Conservation (phyloP, 2,329 filamentous ascomycete species). For the Talaromyces rugulosus region DNA sequence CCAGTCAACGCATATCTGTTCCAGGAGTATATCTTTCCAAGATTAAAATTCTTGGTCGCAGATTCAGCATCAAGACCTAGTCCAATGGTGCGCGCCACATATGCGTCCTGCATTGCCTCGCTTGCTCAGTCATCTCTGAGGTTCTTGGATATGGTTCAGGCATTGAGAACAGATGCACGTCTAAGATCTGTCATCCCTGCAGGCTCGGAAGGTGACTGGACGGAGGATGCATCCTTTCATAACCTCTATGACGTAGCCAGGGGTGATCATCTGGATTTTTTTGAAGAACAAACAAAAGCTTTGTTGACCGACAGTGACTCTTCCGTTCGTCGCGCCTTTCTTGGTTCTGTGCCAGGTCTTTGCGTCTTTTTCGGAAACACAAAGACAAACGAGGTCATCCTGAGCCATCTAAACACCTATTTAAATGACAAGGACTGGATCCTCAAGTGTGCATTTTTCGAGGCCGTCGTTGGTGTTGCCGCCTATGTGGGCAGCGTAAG, state of each 20-base stretch:
- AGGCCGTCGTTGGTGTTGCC: conserved; percentile 88
- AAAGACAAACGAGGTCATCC: conserved; percentile 91
- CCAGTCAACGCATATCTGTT: conserved; percentile 66
- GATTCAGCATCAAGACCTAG: conserved; percentile 54
- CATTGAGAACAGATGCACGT: conserved; percentile 76
- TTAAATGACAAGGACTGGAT: conserved; percentile 96
- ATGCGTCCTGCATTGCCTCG: conserved; percentile 86
- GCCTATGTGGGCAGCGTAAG: conserved; percentile 84
- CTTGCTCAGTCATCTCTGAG: conserved; percentile 78
- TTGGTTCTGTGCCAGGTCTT: conserved; percentile 84
- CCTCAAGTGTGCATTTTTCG: conserved; percentile 93
- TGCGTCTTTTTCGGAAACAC: conserved; percentile 92
- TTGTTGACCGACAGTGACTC: conserved; percentile 83
- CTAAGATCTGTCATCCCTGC: conserved; percentile 74
- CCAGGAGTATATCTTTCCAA: conserved; percentile 61
- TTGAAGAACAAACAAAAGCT: conserved; percentile 84
- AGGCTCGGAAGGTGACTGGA: conserved; percentile 64
- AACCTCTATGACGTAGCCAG: conserved; percentile 85
- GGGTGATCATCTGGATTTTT: conserved; percentile 72
- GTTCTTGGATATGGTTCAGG: conserved; percentile 88
- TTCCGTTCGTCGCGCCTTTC: conserved; percentile 82
- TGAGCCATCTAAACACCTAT: conserved; percentile 95
- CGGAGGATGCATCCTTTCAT: conserved; percentile 67
- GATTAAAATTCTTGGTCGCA: conserved; percentile 55
- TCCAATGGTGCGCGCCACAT: conserved; percentile 77